Conservation (phyloP, 148 eudicot genomes). For the Chenopodium berlandieri region DNA sequence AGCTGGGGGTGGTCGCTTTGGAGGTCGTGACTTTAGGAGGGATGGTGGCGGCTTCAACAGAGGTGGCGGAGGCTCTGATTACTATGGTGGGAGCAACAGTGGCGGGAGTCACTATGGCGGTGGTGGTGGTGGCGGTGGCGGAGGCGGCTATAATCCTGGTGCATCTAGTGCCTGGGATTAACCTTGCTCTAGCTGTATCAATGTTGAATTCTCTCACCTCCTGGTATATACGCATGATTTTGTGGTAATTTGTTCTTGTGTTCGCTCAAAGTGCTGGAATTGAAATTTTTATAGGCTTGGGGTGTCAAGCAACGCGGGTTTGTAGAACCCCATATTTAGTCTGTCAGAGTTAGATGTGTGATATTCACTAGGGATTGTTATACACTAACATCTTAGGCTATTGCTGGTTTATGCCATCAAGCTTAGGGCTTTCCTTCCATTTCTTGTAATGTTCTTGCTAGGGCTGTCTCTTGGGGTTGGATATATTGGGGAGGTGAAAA, state of each 20-base stretch:
- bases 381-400: constrained; percentile 34
- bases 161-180: constrained; percentile 82
- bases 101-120: constrained; percentile 33
- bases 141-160: constrained; percentile 46
- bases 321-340: constrained; percentile 29
- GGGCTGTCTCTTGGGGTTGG: constrained; percentile 18
- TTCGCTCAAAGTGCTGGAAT: constrained; percentile 27
- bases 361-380: constrained; percentile 36
- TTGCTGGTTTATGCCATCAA: constrained; percentile 9
- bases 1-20: constrained; percentile 55
- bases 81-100: constrained; percentile 43
- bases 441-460: constrained; percentile 28
- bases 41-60: constrained; percentile 41
- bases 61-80: constrained; percentile 30
- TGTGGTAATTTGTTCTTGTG: constrained; percentile 31
- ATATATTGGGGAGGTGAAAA: constrained; percentile 37
- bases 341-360: constrained; percentile 33
- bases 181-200: constrained; percentile 1
- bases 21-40: constrained; percentile 69
- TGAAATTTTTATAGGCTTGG: constrained; percentile 24
- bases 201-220: constrained; percentile 28
- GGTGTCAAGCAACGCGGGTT: constrained; percentile 24
- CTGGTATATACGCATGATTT: constrained; percentile 40
- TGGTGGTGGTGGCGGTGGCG: constrained; percentile 39
- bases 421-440: constrained; percentile 23